phyloP scores from a whole-genome alignment of 345 rosid species.

The Euphorbia pulcherrima region DNA sequence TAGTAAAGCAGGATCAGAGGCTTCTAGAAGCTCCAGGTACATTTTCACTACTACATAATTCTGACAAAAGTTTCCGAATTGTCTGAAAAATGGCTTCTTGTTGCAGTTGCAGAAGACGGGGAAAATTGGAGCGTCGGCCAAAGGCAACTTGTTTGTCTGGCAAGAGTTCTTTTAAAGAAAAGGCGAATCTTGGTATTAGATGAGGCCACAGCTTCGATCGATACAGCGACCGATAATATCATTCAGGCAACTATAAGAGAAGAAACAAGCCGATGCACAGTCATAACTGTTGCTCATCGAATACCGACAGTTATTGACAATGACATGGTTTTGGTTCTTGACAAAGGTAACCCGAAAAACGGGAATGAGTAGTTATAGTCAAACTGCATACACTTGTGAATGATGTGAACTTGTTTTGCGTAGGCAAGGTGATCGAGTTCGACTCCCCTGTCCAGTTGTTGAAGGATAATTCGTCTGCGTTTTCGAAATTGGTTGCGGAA shows the following conservation, averaged over 20 bases:
- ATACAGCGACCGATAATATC: slow-evolving; percentile 70
- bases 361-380: background rate
- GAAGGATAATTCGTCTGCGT: slow-evolving; percentile 50
- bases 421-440: slow-evolving; percentile 53
- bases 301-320: slow-evolving; percentile 78
- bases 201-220: slow-evolving; percentile 90
- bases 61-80: background rate
- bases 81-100: background rate
- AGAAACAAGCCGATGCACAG: slow-evolving; percentile 70
- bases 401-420: slow-evolving; percentile 10
- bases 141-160: slow-evolving; percentile 83
- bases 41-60: background rate
- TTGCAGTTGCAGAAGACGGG: slow-evolving; percentile 77
- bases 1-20: slow-evolving; percentile 47
- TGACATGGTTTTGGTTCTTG: slow-evolving; percentile 80
- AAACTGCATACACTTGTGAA: background rate
- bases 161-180: slow-evolving; percentile 65
- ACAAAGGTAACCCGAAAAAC: slow-evolving; percentile 45
- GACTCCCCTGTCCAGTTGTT: slow-evolving; percentile 45
- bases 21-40: slow-evolving; percentile 58
- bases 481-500: slow-evolving; percentile 61
- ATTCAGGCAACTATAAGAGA: slow-evolving; percentile 70
- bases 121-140: slow-evolving; percentile 95
- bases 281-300: slow-evolving; percentile 82
- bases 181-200: slow-evolving; percentile 68